A percentile compares a stretch with the other conserved stretches of the same genome.
Conservation (phyloP, 169 alveolate genomes). For the Plasmodium billcollinsi region DNA sequence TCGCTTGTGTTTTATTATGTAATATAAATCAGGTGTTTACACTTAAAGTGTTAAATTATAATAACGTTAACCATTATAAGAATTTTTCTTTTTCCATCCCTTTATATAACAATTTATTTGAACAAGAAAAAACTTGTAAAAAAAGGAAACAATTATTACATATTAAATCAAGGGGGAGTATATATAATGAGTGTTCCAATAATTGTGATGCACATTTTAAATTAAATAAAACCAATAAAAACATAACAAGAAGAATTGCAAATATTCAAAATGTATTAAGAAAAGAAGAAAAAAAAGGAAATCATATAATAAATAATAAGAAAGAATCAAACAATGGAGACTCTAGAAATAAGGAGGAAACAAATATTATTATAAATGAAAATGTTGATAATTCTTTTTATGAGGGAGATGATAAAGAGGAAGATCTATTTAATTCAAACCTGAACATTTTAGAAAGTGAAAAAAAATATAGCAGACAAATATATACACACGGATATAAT, state of each 20-base stretch:
- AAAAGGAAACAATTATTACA: too few relatives aligned
- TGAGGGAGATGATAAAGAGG: conserved; percentile 4
- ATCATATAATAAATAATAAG: neutral
- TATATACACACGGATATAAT: conserved; percentile 98
- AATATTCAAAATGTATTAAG: too few relatives aligned
- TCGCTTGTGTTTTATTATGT: conserved; percentile 14
- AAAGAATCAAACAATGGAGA: neutral
- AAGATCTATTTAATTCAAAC: neutral
- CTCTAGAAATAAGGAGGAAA: neutral
- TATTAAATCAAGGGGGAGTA: too few relatives aligned
- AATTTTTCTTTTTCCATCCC: too few relatives aligned
- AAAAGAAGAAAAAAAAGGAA: neutral
- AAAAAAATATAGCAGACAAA: conserved; percentile 95
- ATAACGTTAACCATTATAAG: too few relatives aligned
- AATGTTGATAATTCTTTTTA: neutral
- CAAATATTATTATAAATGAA: neutral
- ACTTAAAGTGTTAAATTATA: neutral
- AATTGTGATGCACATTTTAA: too few relatives aligned
- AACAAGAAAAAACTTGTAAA: too few relatives aligned
- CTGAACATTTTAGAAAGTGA: conserved; percentile 31
- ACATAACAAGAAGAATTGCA: too few relatives aligned
- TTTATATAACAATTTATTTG: too few relatives aligned
- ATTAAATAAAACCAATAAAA: too few relatives aligned
- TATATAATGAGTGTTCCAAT: too few relatives aligned
- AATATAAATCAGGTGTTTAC: neutral